These are phyloP conservation scores for Fusarium setosum DNA, from an alignment of 2,329 filamentous ascomycete species.

Conservation along the genomic window DNA sequence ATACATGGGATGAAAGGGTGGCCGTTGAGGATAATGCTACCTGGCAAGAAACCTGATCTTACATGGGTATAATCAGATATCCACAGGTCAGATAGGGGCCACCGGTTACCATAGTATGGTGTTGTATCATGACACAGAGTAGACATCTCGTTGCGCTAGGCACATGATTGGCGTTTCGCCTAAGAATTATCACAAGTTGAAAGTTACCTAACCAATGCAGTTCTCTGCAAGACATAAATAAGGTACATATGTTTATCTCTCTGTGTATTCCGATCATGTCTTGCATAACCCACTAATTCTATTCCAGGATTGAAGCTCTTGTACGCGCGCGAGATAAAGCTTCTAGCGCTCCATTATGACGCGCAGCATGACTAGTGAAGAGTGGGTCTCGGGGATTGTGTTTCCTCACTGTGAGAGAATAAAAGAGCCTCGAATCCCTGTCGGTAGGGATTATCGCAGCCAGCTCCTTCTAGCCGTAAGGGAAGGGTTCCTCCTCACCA, in stretches of 20 bases:
- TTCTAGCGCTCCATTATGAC: background rate
- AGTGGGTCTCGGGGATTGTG: background rate
- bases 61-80: slow-evolving; percentile 1
- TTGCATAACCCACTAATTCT: too few species aligned
- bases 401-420: background rate
- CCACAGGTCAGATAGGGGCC: too few species aligned
- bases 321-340: too few species aligned
- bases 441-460: background rate
- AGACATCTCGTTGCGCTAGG: too few species aligned
- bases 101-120: too few species aligned
- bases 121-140: too few species aligned
- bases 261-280: too few species aligned
- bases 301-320: too few species aligned
- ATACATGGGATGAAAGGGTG: slow-evolving; percentile 34
- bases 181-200: background rate
- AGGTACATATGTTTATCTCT: too few species aligned
- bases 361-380: background rate
- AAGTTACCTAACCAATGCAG: too few species aligned
- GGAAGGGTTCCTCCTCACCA: background rate
- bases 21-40: slow-evolving; percentile 41
- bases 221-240: too few species aligned
- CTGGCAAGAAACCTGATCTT: slow-evolving; percentile 27
- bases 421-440: background rate
- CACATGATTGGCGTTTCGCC: background rate
- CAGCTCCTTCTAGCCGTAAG: too few species aligned